phyloP scores from a whole-genome alignment of 108 stramenopile species.

The Thalassiosira profunda region DNA sequence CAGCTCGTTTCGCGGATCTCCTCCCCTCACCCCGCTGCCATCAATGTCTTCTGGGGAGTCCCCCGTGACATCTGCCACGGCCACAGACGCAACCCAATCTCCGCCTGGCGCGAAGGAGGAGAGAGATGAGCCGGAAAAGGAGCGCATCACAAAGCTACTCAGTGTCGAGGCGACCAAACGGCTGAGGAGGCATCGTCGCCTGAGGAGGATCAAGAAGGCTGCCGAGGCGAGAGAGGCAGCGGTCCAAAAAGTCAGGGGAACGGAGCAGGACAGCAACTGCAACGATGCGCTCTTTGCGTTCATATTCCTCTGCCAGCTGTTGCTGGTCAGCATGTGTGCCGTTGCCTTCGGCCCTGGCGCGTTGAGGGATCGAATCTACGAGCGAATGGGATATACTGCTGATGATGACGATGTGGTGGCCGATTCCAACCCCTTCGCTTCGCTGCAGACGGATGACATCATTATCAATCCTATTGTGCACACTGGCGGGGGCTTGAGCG shows the following conservation, averaged over 20 bases:
- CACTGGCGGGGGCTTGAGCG: not conserved
- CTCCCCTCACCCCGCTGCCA: conserved; percentile 10
- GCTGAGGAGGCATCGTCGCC: conserved; percentile 10
- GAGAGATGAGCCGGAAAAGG: not conserved
- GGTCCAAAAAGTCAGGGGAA: conserved; percentile 37
- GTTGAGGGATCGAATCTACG: conserved; percentile 17
- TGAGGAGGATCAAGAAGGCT: conserved; percentile 29
- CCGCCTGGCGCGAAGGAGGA: not conserved
- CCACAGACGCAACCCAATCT: conserved; percentile 2
- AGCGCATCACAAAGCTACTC: conserved; percentile 1
- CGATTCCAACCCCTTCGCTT: conserved; percentile 43
- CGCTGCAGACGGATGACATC: conserved; percentile 41
- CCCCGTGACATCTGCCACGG: conserved; percentile 7
- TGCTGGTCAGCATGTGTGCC: conserved; percentile 21
- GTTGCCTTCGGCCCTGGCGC: conserved; percentile 30
- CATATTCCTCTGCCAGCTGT: conserved; percentile 22
- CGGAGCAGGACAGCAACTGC: conserved; percentile 1
- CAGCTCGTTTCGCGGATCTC: not conserved
- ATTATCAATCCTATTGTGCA: not conserved
- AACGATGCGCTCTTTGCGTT: conserved; percentile 22
- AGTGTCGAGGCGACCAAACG: conserved; percentile 5
- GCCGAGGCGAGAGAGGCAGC: conserved; percentile 35
- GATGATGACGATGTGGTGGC: not conserved
- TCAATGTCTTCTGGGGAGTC: conserved; percentile 1
- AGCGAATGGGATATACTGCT: not conserved